phyloP scores from a whole-genome alignment of 1,284 basidiomycete genomes.

The Sanghuangporus baumii region DNA sequence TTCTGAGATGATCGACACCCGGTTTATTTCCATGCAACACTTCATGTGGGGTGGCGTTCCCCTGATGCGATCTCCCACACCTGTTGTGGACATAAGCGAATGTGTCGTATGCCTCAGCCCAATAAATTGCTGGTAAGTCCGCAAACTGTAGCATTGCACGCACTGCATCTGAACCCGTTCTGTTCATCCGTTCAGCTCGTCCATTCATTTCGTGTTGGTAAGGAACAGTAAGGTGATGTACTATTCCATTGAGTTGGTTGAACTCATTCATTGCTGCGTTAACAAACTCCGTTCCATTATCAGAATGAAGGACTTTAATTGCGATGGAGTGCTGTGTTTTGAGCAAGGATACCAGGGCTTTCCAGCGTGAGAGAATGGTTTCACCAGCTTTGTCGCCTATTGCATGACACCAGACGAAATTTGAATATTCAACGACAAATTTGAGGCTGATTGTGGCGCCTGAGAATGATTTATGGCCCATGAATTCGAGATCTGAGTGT shows the following conservation, averaged over 20 bases:
- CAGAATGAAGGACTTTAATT: neutral
- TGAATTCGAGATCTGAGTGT: conserved; percentile 4
- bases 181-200: too few species aligned
- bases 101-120: neutral
- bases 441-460: neutral
- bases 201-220: too few species aligned
- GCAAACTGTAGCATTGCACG: too few species aligned
- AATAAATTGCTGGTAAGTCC: too few species aligned
- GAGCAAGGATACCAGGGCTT: neutral
- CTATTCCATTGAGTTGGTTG: too few species aligned
- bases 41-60: too few species aligned
- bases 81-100: too few species aligned
- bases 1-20: neutral
- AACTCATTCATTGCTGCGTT: too few species aligned
- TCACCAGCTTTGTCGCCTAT: neutral
- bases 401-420: neutral
- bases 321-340: neutral
- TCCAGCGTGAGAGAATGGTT: neutral
- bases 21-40: neutral
- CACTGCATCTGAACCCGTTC: too few species aligned
- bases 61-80: too few species aligned
- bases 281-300: too few species aligned
- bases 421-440: neutral
- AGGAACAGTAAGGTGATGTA: too few species aligned
- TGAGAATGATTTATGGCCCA: neutral